Evolutionary conservation across 208 protist genomes (phyloP).

Genomic region (Zelonia costaricensis): DNA sequence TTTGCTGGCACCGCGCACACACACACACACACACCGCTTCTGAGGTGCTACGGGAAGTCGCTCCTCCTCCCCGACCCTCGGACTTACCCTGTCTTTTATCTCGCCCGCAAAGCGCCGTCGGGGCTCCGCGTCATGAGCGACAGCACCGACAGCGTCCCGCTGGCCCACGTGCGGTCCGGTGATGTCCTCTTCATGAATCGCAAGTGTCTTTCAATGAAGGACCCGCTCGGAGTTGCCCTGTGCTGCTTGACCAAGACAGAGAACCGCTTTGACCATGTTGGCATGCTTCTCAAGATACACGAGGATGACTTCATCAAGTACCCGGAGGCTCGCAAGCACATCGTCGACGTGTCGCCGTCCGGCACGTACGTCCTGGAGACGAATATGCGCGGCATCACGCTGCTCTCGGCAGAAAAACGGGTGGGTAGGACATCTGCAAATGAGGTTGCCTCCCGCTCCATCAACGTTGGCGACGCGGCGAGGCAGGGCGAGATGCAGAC

Average conservation of each 20-base stretch:
- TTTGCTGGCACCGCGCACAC: too few relatives aligned
- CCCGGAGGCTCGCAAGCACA: conserved; percentile 29
- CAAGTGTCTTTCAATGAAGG: conserved; percentile 70
- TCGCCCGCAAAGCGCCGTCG: background rate
- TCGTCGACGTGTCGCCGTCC: conserved; percentile 50
- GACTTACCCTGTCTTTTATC: background rate
- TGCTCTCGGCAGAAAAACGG: conserved; percentile 67
- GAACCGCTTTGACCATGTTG: conserved; percentile 82
- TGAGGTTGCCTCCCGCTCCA: conserved; percentile 43
- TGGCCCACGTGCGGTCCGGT: conserved; percentile 37
- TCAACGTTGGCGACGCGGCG: conserved; percentile 27
- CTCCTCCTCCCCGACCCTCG: too few relatives aligned
- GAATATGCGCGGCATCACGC: conserved; percentile 73
- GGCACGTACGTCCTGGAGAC: conserved; percentile 84
- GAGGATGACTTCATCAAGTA: conserved; percentile 41
- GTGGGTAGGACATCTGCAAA: conserved; percentile 58
- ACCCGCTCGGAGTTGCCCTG: conserved; percentile 57
- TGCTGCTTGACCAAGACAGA: conserved; percentile 80
- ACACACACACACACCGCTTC: too few relatives aligned
- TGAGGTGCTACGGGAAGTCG: too few relatives aligned
- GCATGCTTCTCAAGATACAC: conserved; percentile 67
- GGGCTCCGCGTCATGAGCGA: background rate
- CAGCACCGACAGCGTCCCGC: background rate
- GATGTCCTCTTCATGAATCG: conserved; percentile 88
- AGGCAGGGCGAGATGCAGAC: conserved; percentile 14